Evolutionary conservation across 306 rosid species (phyloP).

Genomic region (Fagus sylvatica): DNA sequence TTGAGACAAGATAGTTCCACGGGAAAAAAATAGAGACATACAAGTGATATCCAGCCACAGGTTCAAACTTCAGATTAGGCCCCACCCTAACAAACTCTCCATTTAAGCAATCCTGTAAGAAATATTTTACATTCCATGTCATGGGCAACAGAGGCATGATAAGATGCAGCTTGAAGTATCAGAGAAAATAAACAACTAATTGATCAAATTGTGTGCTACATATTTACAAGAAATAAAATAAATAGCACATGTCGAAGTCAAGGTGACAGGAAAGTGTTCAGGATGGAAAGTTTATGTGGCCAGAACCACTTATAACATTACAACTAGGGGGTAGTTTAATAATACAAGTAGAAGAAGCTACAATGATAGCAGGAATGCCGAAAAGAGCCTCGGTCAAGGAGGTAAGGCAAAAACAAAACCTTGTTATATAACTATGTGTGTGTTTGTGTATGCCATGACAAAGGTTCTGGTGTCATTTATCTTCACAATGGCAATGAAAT

Average conservation of each 20-base stretch:
- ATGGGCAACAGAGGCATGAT: slow-evolving; percentile 5
- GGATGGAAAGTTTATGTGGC: not conserved
- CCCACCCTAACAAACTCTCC: slow-evolving; percentile 98
- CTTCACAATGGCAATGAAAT: not conserved
- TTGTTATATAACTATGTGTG: not conserved
- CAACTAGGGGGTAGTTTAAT: not conserved
- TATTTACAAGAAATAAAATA: not conserved
- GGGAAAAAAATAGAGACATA: slow-evolving; percentile 10
- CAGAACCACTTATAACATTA: not conserved
- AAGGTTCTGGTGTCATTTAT: not conserved
- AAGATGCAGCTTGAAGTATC: not conserved
- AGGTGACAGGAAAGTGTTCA: not conserved
- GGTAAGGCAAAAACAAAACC: not conserved
- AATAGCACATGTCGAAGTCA: not conserved
- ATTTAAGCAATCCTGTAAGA: slow-evolving; percentile 75
- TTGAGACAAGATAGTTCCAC: slow-evolving; percentile 6
- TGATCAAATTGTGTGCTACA: not conserved
- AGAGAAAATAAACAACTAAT: not conserved
- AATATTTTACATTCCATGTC: slow-evolving; percentile 17
- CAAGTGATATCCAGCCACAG: slow-evolving; percentile 96
- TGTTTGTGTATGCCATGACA: not conserved
- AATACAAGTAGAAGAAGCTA: slow-evolving; percentile 13
- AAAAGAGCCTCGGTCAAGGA: not conserved
- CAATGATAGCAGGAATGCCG: not conserved
- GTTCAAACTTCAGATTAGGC: slow-evolving; percentile 80